Conservation (phyloP, 1,284 basidiomycete genomes). For the Ceratobasidium sp. region DNA sequence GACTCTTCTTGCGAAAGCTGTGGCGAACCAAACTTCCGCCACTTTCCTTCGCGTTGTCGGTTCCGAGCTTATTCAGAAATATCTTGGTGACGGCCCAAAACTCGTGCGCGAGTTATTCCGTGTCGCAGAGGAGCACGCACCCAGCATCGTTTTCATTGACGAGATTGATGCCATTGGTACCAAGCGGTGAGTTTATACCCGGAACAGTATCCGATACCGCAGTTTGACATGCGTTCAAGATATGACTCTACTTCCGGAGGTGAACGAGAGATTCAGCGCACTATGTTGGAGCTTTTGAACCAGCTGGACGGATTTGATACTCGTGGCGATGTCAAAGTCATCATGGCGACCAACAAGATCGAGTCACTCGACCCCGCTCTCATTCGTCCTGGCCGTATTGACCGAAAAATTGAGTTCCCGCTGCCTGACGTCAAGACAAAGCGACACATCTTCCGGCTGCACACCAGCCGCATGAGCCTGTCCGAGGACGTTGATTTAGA, state of each 20-base stretch:
- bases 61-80: conserved; percentile 98
- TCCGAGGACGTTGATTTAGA: conserved; percentile 93
- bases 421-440: conserved; percentile 96
- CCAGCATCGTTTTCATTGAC: conserved; percentile 99
- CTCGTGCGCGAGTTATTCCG: conserved; percentile 97
- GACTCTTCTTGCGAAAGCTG: conserved; percentile 96
- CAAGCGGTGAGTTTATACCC: conserved; percentile 72
- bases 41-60: conserved; percentile 98
- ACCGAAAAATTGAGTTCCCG: conserved; percentile 97
- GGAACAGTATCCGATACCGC: neutral
- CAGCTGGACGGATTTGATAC: conserved; percentile 99
- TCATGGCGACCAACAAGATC: conserved; percentile 93
- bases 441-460: conserved; percentile 96
- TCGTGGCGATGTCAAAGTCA: conserved; percentile 98
- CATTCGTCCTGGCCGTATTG: conserved; percentile 97
- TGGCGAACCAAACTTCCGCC: conserved; percentile 98
- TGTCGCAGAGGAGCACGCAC: conserved; percentile 96
- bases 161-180: conserved; percentile 99
- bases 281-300: conserved; percentile 98
- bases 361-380: conserved; percentile 86
- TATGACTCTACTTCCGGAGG: conserved; percentile 98
- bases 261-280: conserved; percentile 98
- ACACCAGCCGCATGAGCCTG: conserved; percentile 96
- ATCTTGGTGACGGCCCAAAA: conserved; percentile 99
- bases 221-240: conserved; percentile 52